These are phyloP conservation scores for Flaveria ramosissima DNA, from an alignment of 129 eudicot genomes.

Conservation along the genomic window DNA sequence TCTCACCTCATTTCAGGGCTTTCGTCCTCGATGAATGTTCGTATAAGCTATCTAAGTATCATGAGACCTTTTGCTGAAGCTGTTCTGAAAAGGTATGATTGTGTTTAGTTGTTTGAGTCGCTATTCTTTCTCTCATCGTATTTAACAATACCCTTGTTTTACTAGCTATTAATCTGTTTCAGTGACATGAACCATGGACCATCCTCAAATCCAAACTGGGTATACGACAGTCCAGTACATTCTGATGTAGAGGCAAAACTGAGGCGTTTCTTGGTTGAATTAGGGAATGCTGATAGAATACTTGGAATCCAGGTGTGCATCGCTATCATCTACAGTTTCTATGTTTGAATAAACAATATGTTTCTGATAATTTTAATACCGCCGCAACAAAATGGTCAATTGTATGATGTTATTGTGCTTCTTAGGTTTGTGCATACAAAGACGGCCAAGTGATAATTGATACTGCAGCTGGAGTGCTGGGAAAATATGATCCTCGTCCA, in stretches of 20 bases:
- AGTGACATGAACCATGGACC: slow-evolving; percentile 79
- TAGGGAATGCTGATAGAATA: slow-evolving; percentile 82
- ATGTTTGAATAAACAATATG: not conserved
- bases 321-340: not conserved
- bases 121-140: not conserved
- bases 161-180: slow-evolving; percentile 28
- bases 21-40: slow-evolving; percentile 85
- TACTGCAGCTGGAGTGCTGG: slow-evolving; percentile 94
- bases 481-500: slow-evolving; percentile 93
- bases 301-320: slow-evolving; percentile 90
- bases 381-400: not conserved
- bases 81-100: slow-evolving; percentile 69
- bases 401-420: slow-evolving; percentile 7
- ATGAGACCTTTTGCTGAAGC: slow-evolving; percentile 99
- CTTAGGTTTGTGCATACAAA: slow-evolving; percentile 92
- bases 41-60: slow-evolving; percentile 71
- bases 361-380: not conserved
- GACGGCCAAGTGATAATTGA: slow-evolving; percentile 94
- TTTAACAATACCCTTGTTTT: slow-evolving; percentile 14
- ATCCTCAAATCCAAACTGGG: slow-evolving; percentile 62
- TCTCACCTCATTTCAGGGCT: slow-evolving; percentile 64
- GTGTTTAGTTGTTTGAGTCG: not conserved
- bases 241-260: slow-evolving; percentile 86
- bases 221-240: slow-evolving; percentile 62
- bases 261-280: slow-evolving; percentile 66